These are phyloP conservation scores for Sungouiozyma intestinalis DNA, from an alignment of 805 yeast genomes.

Conservation along the genomic window DNA sequence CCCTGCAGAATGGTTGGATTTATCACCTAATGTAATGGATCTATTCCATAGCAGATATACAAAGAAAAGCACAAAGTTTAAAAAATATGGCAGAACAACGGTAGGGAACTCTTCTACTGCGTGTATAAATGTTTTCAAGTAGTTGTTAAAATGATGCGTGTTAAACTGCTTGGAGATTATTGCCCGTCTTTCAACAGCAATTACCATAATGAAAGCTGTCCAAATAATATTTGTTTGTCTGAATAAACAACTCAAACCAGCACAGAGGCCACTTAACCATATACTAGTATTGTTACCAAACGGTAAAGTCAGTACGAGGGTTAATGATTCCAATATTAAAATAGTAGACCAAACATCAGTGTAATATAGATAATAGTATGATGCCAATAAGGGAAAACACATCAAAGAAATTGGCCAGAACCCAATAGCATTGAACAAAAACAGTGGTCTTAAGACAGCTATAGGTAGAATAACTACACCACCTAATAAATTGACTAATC, in stretches of 20 bases:
- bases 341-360: conserved; percentile 91
- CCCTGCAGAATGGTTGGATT: conserved; percentile 65
- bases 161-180: conserved; percentile 33
- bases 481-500: conserved; percentile 57
- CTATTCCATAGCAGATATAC: conserved; percentile 57
- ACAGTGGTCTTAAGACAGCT: conserved; percentile 33
- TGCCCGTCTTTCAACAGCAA: conserved; percentile 43
- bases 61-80: conserved; percentile 44
- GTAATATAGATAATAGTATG: conserved; percentile 71
- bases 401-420: conserved; percentile 36
- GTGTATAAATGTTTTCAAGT: conserved; percentile 31
- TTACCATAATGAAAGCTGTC: conserved; percentile 52
- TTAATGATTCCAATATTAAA: conserved; percentile 46
- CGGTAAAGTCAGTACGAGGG: conserved; percentile 35
- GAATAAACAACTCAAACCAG: conserved; percentile 56
- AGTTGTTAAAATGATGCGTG: conserved; percentile 29
- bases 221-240: conserved; percentile 91
- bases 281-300: conserved; percentile 28
- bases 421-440: conserved; percentile 32
- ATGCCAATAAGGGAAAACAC: conserved; percentile 59
- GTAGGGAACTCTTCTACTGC: conserved; percentile 28
- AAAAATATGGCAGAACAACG: conserved; percentile 38
- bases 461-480: conserved; percentile 46
- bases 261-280: conserved; percentile 42
- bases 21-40: conserved; percentile 87